Evolutionary conservation across 192 early-diverging fungal genomes (phyloP).

Genomic region (Geosiphon pyriformis): DNA sequence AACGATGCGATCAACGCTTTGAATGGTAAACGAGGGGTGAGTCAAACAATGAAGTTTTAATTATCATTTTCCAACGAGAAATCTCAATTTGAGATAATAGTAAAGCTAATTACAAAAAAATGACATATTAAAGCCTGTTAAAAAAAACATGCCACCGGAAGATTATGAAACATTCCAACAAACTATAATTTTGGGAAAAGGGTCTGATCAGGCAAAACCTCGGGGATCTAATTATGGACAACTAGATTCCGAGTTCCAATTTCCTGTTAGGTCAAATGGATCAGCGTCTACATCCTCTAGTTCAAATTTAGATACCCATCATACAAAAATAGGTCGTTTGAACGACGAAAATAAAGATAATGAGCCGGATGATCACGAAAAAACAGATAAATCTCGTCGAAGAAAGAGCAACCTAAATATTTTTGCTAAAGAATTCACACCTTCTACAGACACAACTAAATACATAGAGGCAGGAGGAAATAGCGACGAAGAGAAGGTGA

Average conservation of each 20-base stretch:
- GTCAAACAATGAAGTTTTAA: neutral
- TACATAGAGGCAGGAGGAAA: neutral
- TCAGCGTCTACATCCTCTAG: neutral
- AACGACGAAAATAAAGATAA: neutral
- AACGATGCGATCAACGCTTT: neutral
- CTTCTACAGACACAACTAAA: neutral
- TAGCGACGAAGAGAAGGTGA: neutral
- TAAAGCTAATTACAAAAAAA: neutral
- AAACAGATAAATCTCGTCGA: conserved; percentile 9
- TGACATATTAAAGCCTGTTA: neutral
- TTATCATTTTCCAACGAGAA: neutral
- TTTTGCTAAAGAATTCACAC: neutral
- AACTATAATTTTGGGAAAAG: conserved; percentile 1
- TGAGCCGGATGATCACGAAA: conserved; percentile 3
- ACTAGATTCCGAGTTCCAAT: conserved; percentile 6
- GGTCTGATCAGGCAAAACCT: neutral
- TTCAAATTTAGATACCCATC: neutral
- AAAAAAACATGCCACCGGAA: neutral
- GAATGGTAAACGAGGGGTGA: neutral
- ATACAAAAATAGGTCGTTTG: neutral
- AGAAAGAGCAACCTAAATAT: conserved; percentile 18
- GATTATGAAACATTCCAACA: neutral
- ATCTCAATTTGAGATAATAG: neutral
- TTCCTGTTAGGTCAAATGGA: neutral
- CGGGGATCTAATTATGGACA: conserved; percentile 9